phyloP scores from a whole-genome alignment of 2,329 filamentous ascomycete species.

The Ceratocystis cubensis region DNA sequence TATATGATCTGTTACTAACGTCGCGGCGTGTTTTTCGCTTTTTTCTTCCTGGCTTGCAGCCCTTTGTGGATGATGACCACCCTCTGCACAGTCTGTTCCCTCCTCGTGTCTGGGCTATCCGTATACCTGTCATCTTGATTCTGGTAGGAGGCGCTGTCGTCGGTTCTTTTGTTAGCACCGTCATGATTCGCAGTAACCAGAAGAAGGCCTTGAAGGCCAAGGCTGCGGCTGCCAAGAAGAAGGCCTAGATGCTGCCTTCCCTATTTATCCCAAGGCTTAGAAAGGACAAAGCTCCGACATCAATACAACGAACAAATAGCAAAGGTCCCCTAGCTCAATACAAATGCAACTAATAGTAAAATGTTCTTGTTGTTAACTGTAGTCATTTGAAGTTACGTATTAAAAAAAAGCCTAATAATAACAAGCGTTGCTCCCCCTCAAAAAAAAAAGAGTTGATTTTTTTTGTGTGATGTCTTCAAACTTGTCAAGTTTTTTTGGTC shows the following conservation, averaged over 20 bases:
- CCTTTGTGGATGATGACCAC: constrained; percentile 92
- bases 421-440: not conserved
- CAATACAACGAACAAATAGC: not conserved
- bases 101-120: constrained; percentile 95
- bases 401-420: not conserved
- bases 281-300: too few relatives aligned
- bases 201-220: constrained; percentile 95
- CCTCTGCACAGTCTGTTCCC: constrained; percentile 90
- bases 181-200: constrained; percentile 97
- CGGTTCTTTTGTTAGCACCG: constrained; percentile 85
- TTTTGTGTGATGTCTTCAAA: constrained; percentile 7
- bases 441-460: constrained; percentile 1
- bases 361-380: not conserved
- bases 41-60: constrained; percentile 39
- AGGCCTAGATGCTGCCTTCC: constrained; percentile 43
- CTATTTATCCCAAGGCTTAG: too few relatives aligned
- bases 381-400: not conserved
- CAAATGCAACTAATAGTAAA: too few relatives aligned
- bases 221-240: constrained; percentile 65
- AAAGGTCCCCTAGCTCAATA: too few relatives aligned
- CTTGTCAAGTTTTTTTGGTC: constrained; percentile 11
- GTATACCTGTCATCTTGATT: constrained; percentile 92
- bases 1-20: too few relatives aligned
- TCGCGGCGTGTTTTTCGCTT: too few relatives aligned
- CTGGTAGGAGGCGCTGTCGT: constrained; percentile 86